phyloP scores from a whole-genome alignment of 1,284 basidiomycete species.

The Phaffia rhodozyma region DNA sequence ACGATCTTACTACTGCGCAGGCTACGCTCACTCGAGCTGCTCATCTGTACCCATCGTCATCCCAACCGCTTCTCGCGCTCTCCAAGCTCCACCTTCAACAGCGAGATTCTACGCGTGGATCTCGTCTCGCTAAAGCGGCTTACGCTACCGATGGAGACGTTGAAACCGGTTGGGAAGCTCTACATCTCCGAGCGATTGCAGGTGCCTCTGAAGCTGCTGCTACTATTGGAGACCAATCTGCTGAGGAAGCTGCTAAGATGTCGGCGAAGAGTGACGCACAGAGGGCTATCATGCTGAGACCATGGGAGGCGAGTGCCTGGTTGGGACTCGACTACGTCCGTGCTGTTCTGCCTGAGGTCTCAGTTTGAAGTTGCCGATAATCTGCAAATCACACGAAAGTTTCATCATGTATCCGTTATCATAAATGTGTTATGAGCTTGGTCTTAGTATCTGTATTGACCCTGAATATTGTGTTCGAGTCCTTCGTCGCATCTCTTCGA shows the following conservation, averaged over 20 bases:
- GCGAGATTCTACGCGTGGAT: neutral
- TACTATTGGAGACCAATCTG: conserved; percentile 30
- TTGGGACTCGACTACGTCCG: neutral
- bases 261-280: conserved; percentile 41
- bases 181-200: conserved; percentile 33
- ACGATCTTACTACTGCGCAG: neutral
- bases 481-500: too few relatives aligned
- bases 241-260: conserved; percentile 22
- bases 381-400: too few relatives aligned
- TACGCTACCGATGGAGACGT: conserved; percentile 27
- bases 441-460: too few relatives aligned
- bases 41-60: conserved; percentile 23
- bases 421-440: too few relatives aligned
- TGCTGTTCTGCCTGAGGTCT: too few relatives aligned
- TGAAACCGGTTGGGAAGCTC: conserved; percentile 27
- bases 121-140: conserved; percentile 1
- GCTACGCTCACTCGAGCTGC: neutral
- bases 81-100: conserved; percentile 1
- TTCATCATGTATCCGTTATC: too few relatives aligned
- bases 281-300: conserved; percentile 54
- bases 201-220: conserved; percentile 37
- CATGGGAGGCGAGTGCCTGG: conserved; percentile 51
- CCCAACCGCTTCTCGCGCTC: conserved; percentile 22
- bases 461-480: too few relatives aligned
- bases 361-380: too few relatives aligned